phyloP scores from a whole-genome alignment of 805 yeast genomes.

The Nakazawaea sp. region DNA sequence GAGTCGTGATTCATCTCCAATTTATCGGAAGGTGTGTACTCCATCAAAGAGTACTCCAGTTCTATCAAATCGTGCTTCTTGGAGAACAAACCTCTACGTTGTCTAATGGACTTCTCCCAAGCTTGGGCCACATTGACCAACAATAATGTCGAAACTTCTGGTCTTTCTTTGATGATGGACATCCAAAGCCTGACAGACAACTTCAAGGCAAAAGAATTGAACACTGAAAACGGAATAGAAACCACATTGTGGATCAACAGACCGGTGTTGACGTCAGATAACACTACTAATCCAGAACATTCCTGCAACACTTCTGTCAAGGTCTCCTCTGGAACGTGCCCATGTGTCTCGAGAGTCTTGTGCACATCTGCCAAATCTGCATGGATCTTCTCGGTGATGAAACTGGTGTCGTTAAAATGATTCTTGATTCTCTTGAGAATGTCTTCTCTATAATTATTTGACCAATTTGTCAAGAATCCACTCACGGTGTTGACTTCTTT shows the following conservation, averaged over 20 bases:
- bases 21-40: slow-evolving; percentile 79
- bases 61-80: slow-evolving; percentile 42
- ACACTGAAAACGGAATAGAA: slow-evolving; percentile 62
- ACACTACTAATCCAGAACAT: slow-evolving; percentile 30
- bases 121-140: slow-evolving; percentile 60
- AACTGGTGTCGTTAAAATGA: slow-evolving; percentile 19
- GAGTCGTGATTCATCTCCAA: slow-evolving; percentile 48
- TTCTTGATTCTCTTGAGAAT: slow-evolving; percentile 22
- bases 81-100: slow-evolving; percentile 59
- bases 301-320: slow-evolving; percentile 36
- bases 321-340: slow-evolving; percentile 21
- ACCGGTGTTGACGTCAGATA: slow-evolving; percentile 33
- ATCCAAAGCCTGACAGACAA: slow-evolving; percentile 77
- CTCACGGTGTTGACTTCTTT: slow-evolving; percentile 52
- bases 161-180: slow-evolving; percentile 62
- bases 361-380: slow-evolving; percentile 8
- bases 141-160: slow-evolving; percentile 49
- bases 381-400: slow-evolving; percentile 11
- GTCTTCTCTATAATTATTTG: slow-evolving; percentile 35
- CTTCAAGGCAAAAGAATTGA: slow-evolving; percentile 53
- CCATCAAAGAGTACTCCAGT: slow-evolving; percentile 73
- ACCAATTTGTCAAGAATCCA: slow-evolving; percentile 70
- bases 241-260: slow-evolving; percentile 47
- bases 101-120: slow-evolving; percentile 62
- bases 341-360: neutral